These are phyloP conservation scores for Geosiphon pyriformis DNA, from an alignment of 192 early-diverging fungal genomes.

Conservation along the genomic window DNA sequence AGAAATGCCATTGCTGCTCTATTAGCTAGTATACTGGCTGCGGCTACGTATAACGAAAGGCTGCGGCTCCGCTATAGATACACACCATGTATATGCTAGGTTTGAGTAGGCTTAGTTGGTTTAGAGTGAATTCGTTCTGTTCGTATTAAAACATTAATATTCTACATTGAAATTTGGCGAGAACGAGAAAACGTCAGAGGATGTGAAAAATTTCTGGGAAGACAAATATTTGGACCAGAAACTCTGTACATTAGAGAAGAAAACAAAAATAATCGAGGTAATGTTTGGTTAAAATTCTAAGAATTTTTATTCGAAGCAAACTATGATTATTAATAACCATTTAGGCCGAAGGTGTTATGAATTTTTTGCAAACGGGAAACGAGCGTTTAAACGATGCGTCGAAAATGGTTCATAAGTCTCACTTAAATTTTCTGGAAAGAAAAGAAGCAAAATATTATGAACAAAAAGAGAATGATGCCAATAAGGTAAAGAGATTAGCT, in stretches of 20 bases:
- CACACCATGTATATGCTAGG: constrained; percentile 6
- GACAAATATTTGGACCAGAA: constrained; percentile 13
- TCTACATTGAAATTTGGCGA: constrained; percentile 3
- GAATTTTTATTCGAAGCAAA: constrained; percentile 16
- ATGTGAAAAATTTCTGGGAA: constrained; percentile 16
- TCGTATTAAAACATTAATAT: constrained; percentile 6
- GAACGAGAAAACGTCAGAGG: constrained; percentile 6
- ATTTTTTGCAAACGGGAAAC: constrained; percentile 23
- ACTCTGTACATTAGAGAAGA: constrained; percentile 19
- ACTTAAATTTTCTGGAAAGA: constrained; percentile 15
- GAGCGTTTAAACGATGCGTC: constrained; percentile 20
- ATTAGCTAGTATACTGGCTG: constrained; percentile 20
- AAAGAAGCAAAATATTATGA: constrained; percentile 17
- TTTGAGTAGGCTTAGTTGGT: no score
- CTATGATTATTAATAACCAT: constrained; percentile 14
- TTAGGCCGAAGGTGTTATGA: constrained; percentile 21
- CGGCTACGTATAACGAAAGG: constrained; percentile 15
- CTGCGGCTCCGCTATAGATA: constrained; percentile 17
- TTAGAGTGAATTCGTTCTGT: no score
- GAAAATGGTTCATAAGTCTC: constrained; percentile 22
- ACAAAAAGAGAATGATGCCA: constrained; percentile 12
- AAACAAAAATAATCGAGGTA: constrained; percentile 20
- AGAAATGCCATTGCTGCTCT: constrained; percentile 13
- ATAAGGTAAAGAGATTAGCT: constrained; percentile 13
- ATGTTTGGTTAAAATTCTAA: constrained; percentile 2